Evolutionary conservation across 2,329 filamentous ascomycete species (phyloP), one percentile per base, ranked within the genome.

Genomic region (Colletotrichum cordylinicola): DNA sequence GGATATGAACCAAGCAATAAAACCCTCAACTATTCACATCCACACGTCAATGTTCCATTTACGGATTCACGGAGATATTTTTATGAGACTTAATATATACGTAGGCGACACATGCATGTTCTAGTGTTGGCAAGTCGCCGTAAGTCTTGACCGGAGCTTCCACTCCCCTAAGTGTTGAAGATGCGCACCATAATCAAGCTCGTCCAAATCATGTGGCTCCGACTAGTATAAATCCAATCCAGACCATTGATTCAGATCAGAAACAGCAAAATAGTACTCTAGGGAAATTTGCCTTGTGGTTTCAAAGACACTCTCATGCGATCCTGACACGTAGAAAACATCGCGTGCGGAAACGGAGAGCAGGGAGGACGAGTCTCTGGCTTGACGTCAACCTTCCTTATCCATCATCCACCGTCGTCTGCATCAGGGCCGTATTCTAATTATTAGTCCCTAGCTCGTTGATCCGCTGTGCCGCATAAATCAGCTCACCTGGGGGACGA

Each of bases 181-280:
- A 48, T 2, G 3, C 18, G n/a, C 6, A 48, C 0, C n/a, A 48
- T 48, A 0, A 0, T 13, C 1, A 12, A 48, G 43, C 43, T 7
- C 6, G 10, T 21, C 43, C 0, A 0, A 48, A 7, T 7, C 2
- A 48, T n/a, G 3, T 0, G 43, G n/a, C n/a, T 48, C 3, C 6
- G 1, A 7, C 1, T n/a, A 4, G 18, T 48, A 48, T 48, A 48
- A n/a, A 3, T 48, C 5, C 1, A 4, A 48, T 2, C 18, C 0
- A 43, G 5, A 12, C 6, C 0, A 4, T 31, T 31, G 29, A 31
- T 31, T 31, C 5, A 8, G 29, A 31, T 31, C 6, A 31, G 5
- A 31, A 31, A 8, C 29, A 31, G 29, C 29, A 31, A 6, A 8
- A 8, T 31, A 31, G 6, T 31, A 31, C 2, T 2, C 2, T 2